Evolutionary conservation across 768 basidiomycete genomes (phyloP), one percentile per base, ranked within the genome.

Genomic region (Russula sp.): DNA sequence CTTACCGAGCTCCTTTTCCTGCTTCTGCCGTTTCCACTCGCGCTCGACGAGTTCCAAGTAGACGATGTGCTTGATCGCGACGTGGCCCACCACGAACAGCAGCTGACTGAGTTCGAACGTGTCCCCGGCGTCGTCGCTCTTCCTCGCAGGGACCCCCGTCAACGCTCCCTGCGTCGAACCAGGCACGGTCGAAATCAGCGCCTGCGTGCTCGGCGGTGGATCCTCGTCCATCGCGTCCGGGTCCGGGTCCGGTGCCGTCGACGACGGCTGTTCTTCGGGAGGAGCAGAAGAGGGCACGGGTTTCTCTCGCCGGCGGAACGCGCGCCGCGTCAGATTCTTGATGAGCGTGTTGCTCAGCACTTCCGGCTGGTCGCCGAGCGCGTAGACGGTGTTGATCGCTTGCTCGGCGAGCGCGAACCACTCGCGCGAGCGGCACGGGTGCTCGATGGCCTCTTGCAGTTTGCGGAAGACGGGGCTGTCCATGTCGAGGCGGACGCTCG

Each of bases 371-470:
- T 98, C 93, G 20, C 91, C 95, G 2, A 99, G 83, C 0, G 89
- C 86, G 69, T 98, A 99, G 55, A 97, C 88, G 1, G 96, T 94
- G 72, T 99, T 98, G 75, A 99, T 87, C 9, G 87, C 91, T 73
- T 99, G 96, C 73, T 99, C 97, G 0, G 96, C 92, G 76, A 98
- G 84, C 10, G 88, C 88, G 68, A 99, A 98, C 96, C 96, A 99
- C 62, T 98, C 94, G 68, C 87, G 90, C 20, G 88, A 88, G 50
- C 86, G 82, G 61, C 86, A 90, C 0, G 92, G 88, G 57, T 84
- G 79, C 68, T 93, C 85, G 40, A 98, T 82, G n/a, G 86, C 80
- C 2, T 88, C 86, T 70, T 88, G 84, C 6, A 99, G 79, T 69
- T 89, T 89, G 32, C 78, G 79, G 78, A 99, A 98, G 48, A 99